Evolutionary conservation across 2,329 filamentous ascomycete genomes (phyloP).

Genomic region (Ophiostoma australiae): DNA sequence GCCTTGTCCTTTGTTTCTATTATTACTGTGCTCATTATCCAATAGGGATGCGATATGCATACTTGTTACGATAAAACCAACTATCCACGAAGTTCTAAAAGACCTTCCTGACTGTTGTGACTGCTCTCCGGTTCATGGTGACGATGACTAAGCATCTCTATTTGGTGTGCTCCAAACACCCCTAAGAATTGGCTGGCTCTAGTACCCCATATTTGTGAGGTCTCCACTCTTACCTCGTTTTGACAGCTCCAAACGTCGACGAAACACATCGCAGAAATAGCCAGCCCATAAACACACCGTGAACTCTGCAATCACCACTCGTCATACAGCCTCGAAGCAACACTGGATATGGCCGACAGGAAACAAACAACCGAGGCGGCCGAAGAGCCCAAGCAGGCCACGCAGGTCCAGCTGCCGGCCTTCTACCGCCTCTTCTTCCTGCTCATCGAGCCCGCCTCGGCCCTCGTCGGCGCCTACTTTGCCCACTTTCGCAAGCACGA

Average conservation of each 20-base stretch:
- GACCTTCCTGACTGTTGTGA: too few species aligned
- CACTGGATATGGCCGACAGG: conserved; percentile 10
- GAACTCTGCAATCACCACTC: not conserved
- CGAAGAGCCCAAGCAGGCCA: not conserved
- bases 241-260: conserved; percentile 5
- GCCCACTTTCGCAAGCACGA: conserved; percentile 43
- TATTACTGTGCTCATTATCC: too few species aligned
- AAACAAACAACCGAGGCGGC: not conserved
- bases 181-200: too few species aligned
- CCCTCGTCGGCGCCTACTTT: conserved; percentile 47
- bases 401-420: conserved; percentile 35
- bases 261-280: not conserved
- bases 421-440: conserved; percentile 70
- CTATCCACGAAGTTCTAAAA: too few species aligned
- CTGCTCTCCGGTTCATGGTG: too few species aligned
- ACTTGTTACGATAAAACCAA: not conserved
- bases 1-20: not conserved
- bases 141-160: not conserved
- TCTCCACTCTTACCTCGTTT: not conserved
- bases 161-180: not conserved
- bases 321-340: not conserved
- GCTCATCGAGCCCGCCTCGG: conserved; percentile 59
- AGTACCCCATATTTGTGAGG: not conserved
- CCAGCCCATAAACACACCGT: not conserved
- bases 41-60: not conserved